Evolutionary conservation across 23 red algal species (phyloP), one percentile per base, ranked within the genome.

Genomic region (Gracilaria gracilis): DNA sequence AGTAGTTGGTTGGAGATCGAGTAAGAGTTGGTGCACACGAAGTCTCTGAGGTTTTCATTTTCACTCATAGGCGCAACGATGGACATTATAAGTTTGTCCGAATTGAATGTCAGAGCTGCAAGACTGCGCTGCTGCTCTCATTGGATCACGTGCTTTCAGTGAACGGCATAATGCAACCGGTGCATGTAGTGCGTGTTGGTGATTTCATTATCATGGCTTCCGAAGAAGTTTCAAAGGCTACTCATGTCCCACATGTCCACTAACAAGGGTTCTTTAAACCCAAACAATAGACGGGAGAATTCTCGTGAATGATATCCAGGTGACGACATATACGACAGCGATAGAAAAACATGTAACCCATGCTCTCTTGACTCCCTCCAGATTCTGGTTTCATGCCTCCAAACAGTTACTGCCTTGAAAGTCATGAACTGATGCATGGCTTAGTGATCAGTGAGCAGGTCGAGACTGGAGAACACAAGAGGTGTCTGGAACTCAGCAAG

Each of bases 41-140:
- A 32, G 89, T 72, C 53, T 85, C 79, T 6, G 67, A 83, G 31
- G 84, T 95, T 27, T 87, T 83, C 57, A 78, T 95, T 71, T 95
- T 81, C 35, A 88, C 83, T 0, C 93, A 95, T 75, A 69, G 39
- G 50, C 38, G 38, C 38, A 34, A n/a, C 23, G 36, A 11, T 31
- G 72, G 72, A 8, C 4, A 17, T 31, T 77, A 40, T 35, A 77
- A 77, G 40, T 77, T 77, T 31, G 46, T 77, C 15, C 21, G 42
- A 27, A 77, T 77, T 25, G 42, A 77, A 32, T 77, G 72, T 51
- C 38, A 12, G 9, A 32, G 1, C 6, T 77, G 72, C 38, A 25
- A 50, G 42, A 77, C 16, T n/a, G 34, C 72, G 27, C 27, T 77
- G 42, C 72, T 46, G 8, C 42, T 80, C 13, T 74, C 87, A 5